Conservation (phyloP, 2,329 filamentous ascomycete genomes). For the Scortechinia acanthostroma region DNA sequence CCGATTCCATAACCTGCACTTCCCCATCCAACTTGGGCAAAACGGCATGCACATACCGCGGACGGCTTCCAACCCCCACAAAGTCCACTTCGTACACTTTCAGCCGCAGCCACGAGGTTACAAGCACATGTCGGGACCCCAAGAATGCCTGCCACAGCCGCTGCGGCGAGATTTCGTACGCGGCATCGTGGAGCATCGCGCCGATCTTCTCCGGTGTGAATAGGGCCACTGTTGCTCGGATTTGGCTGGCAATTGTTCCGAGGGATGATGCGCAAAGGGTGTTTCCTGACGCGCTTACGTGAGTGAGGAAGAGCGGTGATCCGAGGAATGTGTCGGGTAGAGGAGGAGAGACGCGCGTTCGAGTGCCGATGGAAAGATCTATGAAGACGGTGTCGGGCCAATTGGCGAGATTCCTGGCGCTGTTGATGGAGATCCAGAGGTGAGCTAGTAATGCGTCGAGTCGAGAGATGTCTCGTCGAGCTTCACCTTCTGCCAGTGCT, state of each 20-base stretch:
- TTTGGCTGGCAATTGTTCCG: conserved; percentile 9
- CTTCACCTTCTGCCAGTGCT: conserved; percentile 3
- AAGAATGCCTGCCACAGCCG: conserved; percentile 37
- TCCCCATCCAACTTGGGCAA: conserved; percentile 32
- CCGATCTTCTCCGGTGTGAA: conserved; percentile 26
- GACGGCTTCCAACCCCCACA: conserved; percentile 8
- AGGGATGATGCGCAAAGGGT: background rate
- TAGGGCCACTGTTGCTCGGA: conserved; percentile 21
- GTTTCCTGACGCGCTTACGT: conserved; percentile 13
- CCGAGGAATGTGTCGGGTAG: conserved; percentile 31
- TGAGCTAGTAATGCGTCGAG: conserved; percentile 36
- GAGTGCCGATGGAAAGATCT: conserved; percentile 29
- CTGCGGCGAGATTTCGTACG: conserved; percentile 33
- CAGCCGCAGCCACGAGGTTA: conserved; percentile 32
- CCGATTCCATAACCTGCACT: background rate
- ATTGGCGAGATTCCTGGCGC: conserved; percentile 19
- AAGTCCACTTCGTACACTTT: conserved; percentile 32
- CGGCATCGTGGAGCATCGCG: conserved; percentile 29
- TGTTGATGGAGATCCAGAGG: conserved; percentile 32
- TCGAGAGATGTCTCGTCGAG: conserved; percentile 19
- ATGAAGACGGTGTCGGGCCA: conserved; percentile 19
- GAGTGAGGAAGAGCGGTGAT: conserved; percentile 29
- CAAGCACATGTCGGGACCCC: conserved; percentile 27
- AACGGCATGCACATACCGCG: conserved; percentile 27
- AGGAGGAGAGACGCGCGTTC: conserved; percentile 24